Conservation (phyloP, 495 filamentous ascomycete species). For the Aspergillus campestris region DNA sequence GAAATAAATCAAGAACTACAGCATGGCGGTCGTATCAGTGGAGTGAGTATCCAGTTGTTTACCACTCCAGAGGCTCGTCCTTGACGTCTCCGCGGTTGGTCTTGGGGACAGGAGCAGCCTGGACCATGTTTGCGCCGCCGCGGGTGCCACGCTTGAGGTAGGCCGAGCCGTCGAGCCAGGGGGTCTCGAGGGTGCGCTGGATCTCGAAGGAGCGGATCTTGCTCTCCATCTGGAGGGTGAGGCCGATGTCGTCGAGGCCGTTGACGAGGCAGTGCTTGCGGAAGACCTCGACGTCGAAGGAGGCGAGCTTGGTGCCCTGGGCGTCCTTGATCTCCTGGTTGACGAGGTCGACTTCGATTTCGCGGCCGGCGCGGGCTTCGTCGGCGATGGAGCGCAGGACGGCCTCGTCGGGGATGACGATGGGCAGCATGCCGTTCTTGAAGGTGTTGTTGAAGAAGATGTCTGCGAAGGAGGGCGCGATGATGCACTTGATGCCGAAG, state of each 20-base stretch:
- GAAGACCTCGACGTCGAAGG: constrained; percentile 85
- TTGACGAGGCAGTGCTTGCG: constrained; percentile 91
- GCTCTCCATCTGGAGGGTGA: constrained; percentile 85
- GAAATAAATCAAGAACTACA: background rate
- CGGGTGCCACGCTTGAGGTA: constrained; percentile 68
- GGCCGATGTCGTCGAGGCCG: constrained; percentile 90
- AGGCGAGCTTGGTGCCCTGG: constrained; percentile 58
- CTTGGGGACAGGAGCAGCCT: constrained; percentile 76
- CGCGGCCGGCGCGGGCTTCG: constrained; percentile 73
- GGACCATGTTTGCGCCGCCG: constrained; percentile 59
- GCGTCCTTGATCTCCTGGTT: constrained; percentile 76
- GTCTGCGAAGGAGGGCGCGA: constrained; percentile 87
- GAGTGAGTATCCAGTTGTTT: constrained; percentile 10
- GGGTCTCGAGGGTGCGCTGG: constrained; percentile 65
- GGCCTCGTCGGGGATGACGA: constrained; percentile 59
- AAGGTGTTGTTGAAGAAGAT: constrained; percentile 99
- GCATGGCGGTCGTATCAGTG: background rate
- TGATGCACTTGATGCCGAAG: constrained; percentile 90
- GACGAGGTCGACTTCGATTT: constrained; percentile 85
- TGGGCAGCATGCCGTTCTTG: constrained; percentile 98
- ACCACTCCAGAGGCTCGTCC: constrained; percentile 92
- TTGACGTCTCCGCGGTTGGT: constrained; percentile 84
- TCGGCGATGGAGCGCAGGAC: constrained; percentile 63
- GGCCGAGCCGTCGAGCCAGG: constrained; percentile 85
- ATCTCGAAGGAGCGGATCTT: constrained; percentile 82